phyloP scores from a whole-genome alignment of 192 early-diverging fungal genomes.

The Entomortierella chlamydospora region DNA sequence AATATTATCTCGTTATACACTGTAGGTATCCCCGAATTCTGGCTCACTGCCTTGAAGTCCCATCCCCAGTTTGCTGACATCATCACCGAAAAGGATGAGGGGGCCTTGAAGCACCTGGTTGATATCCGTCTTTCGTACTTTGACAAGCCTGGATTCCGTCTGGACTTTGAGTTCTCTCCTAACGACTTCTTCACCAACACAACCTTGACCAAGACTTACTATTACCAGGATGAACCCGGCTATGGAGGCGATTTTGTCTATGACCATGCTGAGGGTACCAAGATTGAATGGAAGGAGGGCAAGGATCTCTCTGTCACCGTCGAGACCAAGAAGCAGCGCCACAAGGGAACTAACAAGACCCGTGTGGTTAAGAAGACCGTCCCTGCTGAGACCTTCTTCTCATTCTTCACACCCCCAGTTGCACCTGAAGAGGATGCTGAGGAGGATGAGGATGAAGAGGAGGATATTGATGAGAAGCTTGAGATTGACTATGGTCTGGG shows the following conservation, averaged over 20 bases:
- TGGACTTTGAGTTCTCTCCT: slow-evolving; percentile 91
- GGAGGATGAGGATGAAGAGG: slow-evolving; percentile 77
- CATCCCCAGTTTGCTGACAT: slow-evolving; percentile 81
- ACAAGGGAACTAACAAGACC: slow-evolving; percentile 98
- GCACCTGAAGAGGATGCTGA: slow-evolving; percentile 72
- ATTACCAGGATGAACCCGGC: slow-evolving; percentile 83
- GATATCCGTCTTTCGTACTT: slow-evolving; percentile 92
- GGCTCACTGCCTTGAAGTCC: slow-evolving; percentile 94
- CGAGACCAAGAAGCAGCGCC: slow-evolving; percentile 99
- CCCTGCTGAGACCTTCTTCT: slow-evolving; percentile 97
- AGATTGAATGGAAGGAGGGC: slow-evolving; percentile 97
- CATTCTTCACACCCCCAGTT: slow-evolving; percentile 91
- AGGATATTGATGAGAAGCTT: slow-evolving; percentile 80
- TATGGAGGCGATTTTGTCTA: slow-evolving; percentile 89
- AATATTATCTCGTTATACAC: slow-evolving; percentile 6
- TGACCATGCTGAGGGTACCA: slow-evolving; percentile 90
- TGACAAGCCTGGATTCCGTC: slow-evolving; percentile 91
- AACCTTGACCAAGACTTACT: slow-evolving; percentile 93
- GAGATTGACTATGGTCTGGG: slow-evolving; percentile 97
- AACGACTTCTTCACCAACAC: slow-evolving; percentile 94
- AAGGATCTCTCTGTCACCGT: slow-evolving; percentile 94
- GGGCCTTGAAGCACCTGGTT: slow-evolving; percentile 85
- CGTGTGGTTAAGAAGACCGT: slow-evolving; percentile 98
- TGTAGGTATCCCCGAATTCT: slow-evolving; percentile 97
- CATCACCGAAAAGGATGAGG: slow-evolving; percentile 94